Conservation (phyloP, 164 flowering plant species). For the Chimonanthus salicifolius region DNA sequence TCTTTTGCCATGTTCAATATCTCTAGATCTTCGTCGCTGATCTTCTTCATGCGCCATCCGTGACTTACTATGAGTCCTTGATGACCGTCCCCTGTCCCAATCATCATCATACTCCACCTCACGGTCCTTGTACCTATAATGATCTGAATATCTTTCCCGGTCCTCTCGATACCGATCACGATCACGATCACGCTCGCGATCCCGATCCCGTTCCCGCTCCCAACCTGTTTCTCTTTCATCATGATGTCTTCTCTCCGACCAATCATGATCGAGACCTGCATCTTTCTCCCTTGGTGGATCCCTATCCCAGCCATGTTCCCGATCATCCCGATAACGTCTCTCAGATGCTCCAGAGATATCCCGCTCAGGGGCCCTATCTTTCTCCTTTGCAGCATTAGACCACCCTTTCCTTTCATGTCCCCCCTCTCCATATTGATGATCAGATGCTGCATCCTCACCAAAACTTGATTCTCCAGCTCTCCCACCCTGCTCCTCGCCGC, state of each 20-base stretch:
- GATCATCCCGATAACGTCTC: slow-evolving; percentile 67
- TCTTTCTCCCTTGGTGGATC: slow-evolving; percentile 65
- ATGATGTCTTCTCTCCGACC: slow-evolving; percentile 64
- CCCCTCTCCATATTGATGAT: slow-evolving; percentile 74
- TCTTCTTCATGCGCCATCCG: slow-evolving; percentile 63
- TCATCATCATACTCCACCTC: slow-evolving; percentile 64
- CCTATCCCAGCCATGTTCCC: slow-evolving; percentile 57
- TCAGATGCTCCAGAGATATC: slow-evolving; percentile 75
- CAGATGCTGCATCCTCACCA: slow-evolving; percentile 90
- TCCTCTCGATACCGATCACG: slow-evolving; percentile 59
- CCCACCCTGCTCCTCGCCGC: slow-evolving; percentile 71
- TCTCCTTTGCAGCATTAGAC: slow-evolving; percentile 51
- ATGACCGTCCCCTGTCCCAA: slow-evolving; percentile 71
- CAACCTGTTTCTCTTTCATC: slow-evolving; percentile 56
- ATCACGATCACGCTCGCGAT: slow-evolving; percentile 39
- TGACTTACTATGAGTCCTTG: slow-evolving; percentile 64
- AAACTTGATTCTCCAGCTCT: slow-evolving; percentile 80
- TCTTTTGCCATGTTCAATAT: slow-evolving; percentile 77
- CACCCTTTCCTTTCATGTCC: slow-evolving; percentile 71
- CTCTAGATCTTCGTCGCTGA: slow-evolving; percentile 64
- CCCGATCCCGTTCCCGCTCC: slow-evolving; percentile 42
- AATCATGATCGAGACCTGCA: slow-evolving; percentile 42
- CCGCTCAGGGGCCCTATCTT: slow-evolving; percentile 67
- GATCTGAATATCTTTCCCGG: slow-evolving; percentile 56
- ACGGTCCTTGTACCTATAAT: slow-evolving; percentile 57